Evolutionary conservation across 768 basidiomycete genomes (phyloP).

Genomic region (Leucocoprinus sp.): DNA sequence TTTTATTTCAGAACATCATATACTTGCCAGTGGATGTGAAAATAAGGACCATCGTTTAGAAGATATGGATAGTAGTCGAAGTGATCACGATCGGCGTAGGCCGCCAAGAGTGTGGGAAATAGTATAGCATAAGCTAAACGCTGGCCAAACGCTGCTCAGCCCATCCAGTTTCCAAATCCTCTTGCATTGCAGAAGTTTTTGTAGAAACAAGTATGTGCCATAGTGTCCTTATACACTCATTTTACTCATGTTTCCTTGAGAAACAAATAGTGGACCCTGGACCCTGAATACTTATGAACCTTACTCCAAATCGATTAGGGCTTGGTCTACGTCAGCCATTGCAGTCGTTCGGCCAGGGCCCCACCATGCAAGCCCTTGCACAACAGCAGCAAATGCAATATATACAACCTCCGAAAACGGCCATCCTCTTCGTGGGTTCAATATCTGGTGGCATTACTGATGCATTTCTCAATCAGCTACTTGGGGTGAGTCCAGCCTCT

Average conservation of each 20-base stretch:
- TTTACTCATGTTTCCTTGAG: no score
- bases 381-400: constrained; percentile 75
- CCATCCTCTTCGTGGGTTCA: constrained; percentile 84
- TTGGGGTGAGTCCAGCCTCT: constrained; percentile 47
- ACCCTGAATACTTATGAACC: constrained; percentile 23
- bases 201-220: not conserved
- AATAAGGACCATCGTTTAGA: constrained; percentile 40
- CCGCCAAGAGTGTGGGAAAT: constrained; percentile 12
- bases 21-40: constrained; percentile 35
- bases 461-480: constrained; percentile 65
- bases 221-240: no score
- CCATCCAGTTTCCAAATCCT: no score
- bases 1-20: not conserved
- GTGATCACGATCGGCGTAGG: constrained; percentile 2
- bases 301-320: constrained; percentile 78
- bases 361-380: constrained; percentile 86
- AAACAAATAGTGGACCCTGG: no score
- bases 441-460: constrained; percentile 93
- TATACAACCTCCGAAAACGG: constrained; percentile 62
- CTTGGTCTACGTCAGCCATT: constrained; percentile 84
- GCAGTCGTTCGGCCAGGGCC: constrained; percentile 85
- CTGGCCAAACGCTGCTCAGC: no score
- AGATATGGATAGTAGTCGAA: not conserved
- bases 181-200: no score
- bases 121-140: constrained; percentile 1